Evolutionary conservation across 208 protist genomes (phyloP).

Genomic region (Crithidia brevicula): DNA sequence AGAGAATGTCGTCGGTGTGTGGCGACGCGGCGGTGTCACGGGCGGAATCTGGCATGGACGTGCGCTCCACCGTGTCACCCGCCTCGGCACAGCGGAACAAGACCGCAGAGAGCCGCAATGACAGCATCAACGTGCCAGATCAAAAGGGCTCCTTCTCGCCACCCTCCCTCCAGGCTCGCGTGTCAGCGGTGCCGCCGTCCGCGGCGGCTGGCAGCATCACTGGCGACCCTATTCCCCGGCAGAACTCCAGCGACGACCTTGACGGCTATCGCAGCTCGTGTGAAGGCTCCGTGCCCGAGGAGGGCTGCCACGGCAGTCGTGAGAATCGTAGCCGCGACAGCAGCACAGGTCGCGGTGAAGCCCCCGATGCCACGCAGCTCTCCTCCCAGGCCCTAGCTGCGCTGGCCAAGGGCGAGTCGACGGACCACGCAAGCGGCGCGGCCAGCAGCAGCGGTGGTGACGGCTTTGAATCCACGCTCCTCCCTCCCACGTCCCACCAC

Average conservation of each 20-base stretch:
- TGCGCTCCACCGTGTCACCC: background rate
- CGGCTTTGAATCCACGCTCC: background rate
- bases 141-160: background rate
- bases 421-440: background rate
- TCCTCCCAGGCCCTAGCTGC: background rate
- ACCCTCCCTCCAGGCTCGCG: background rate
- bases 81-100: background rate
- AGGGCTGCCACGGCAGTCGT: conserved; percentile 11
- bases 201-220: too few species aligned
- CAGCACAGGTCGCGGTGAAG: background rate
- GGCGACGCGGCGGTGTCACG: background rate
- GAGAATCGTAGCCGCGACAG: conserved; percentile 15
- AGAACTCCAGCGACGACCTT: conserved; percentile 26
- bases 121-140: background rate
- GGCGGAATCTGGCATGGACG: background rate
- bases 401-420: background rate
- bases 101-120: background rate
- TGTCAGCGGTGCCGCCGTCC: too few species aligned
- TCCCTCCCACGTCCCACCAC: background rate
- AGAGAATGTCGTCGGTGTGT: too few species aligned
- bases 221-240: background rate
- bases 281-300: conserved; percentile 21
- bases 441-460: background rate
- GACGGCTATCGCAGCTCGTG: conserved; percentile 37
- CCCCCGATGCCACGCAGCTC: background rate